phyloP scores from a whole-genome alignment of 2,329 filamentous ascomycete genomes.

The Diaporthe nobilis region DNA sequence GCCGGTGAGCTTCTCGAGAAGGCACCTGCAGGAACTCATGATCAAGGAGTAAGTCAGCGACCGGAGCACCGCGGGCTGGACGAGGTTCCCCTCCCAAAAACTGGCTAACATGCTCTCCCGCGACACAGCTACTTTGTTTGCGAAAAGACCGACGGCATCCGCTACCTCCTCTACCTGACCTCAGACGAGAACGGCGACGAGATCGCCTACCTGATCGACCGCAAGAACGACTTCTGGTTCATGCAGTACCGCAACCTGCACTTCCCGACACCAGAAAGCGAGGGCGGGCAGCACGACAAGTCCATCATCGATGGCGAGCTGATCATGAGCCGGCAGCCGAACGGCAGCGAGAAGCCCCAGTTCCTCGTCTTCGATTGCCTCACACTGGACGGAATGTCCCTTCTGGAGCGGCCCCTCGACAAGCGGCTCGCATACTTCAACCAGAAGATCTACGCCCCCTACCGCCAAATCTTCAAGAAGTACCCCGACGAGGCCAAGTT shows the following conservation, averaged over 20 bases:
- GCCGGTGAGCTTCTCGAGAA: constrained; percentile 89
- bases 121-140: constrained; percentile 87
- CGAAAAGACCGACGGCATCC: constrained; percentile 97
- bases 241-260: constrained; percentile 79
- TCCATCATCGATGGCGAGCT: constrained; percentile 95
- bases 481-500: constrained; percentile 79
- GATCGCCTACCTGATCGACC: constrained; percentile 93
- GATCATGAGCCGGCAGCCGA: constrained; percentile 82
- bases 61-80: neutral
- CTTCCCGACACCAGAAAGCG: constrained; percentile 80
- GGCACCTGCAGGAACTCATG: constrained; percentile 86
- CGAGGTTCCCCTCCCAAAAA: neutral
- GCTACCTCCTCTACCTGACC: constrained; percentile 94
- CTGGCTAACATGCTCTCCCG: constrained; percentile 4
- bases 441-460: constrained; percentile 80
- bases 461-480: constrained; percentile 72
- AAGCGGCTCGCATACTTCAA: constrained; percentile 92
- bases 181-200: constrained; percentile 73
- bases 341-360: constrained; percentile 78
- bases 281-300: constrained; percentile 78
- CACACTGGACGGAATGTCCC: constrained; percentile 80
- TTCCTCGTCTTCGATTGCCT: constrained; percentile 97
- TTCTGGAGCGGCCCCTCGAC: constrained; percentile 86
- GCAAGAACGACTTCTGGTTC: constrained; percentile 97
- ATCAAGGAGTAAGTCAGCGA: constrained; percentile 74